A percentile compares a stretch with the other conserved stretches of the same genome.
Evolutionary conservation across 441 rosid species (phyloP).

Genomic region (Corymbia calophylla): DNA sequence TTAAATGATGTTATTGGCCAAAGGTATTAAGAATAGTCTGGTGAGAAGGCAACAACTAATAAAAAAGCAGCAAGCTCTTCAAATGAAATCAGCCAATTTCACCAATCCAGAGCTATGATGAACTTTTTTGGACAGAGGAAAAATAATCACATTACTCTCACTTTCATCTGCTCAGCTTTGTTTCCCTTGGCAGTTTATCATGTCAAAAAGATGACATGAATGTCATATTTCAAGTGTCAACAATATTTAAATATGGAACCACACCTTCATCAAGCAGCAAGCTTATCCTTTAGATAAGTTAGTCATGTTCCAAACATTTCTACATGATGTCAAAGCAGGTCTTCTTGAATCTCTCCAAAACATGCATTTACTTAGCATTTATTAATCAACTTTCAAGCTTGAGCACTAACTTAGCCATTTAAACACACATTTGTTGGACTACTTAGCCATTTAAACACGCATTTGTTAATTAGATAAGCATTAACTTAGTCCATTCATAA

Average conservation of each 20-base stretch:
- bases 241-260: not conserved
- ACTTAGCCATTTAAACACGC: not conserved
- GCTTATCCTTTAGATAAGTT: not conserved
- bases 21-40: not conserved
- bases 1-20: not conserved
- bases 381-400: not conserved
- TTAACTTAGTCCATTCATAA: not conserved
- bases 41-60: not conserved
- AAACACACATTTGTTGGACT: not conserved
- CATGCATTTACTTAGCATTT: not conserved
- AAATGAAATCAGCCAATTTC: not conserved
- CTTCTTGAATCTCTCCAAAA: not conserved
- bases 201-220: not conserved
- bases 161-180: not conserved
- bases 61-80: not conserved
- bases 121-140: not conserved
- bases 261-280: not conserved
- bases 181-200: not conserved
- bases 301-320: not conserved
- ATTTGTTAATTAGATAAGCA: not conserved
- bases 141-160: not conserved
- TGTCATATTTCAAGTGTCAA: not conserved
- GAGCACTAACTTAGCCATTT: not conserved
- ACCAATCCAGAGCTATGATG: not conserved
- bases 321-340: not conserved